Base-by-base conservation (phyloP, 2,329 filamentous ascomycete species). In the Monilinia fructicola region DNA sequence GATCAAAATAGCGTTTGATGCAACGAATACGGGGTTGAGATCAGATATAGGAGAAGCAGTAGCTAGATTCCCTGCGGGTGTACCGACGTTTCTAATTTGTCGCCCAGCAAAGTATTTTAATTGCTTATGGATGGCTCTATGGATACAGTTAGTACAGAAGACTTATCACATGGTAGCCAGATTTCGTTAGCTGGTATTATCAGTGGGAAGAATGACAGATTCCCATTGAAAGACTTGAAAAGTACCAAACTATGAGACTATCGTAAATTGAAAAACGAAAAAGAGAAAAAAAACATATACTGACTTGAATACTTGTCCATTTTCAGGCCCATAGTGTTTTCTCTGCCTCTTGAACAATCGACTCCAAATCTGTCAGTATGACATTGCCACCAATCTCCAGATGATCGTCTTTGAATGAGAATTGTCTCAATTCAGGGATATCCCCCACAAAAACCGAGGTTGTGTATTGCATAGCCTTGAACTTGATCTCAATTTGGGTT, bases 401-500 rank as follows among this genome's bases (percentile, higher is more conserved):
- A 71, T 92, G 84, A 67, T 96, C 88, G 5, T 94, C 88, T 53
- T 90, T 83, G 76, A 97, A 89, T 4, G 82, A 83, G 76, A 92
- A 98, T 71, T 93, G 90, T 16, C 92, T 85, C 67, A 99, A 80
- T 78, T 98, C 95, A 0, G 91, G 82, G 67, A 99, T 97, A 74
- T 99, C 95, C 14, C 94, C 93, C 12, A 98, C 91, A 71, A 90
- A 98, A 0, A 99, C 91, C 0, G 93, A 97, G 1, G 91, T 87
- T 4, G 90, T 89, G 76, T 98, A 98, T 73, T 93, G 86, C 82
- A 97, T 86, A 0, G 90, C 92, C 80, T 98, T 98, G 85, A 99
- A 98, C 79, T 97, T 97, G 80, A 96, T 91, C 79, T 99, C 95
- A 68, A 99, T 98, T 78, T 98, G 95, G 0, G 94, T 98, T 78